These are phyloP conservation scores for Yarrowia sp. DNA, from an alignment of 805 yeast genomes.

Conservation along the genomic window DNA sequence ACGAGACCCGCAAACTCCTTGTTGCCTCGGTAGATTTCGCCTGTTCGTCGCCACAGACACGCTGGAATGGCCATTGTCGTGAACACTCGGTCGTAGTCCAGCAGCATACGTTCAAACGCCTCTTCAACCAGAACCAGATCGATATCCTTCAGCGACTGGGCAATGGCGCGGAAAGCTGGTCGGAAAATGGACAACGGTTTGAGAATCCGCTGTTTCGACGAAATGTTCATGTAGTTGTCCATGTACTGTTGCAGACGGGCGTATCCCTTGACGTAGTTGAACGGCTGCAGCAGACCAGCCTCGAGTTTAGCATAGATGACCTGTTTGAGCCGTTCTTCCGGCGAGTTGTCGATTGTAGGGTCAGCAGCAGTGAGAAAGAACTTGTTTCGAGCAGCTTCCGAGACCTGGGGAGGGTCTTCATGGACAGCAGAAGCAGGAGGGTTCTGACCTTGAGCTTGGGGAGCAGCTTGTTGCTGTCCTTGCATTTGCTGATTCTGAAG, in stretches of 20 bases:
- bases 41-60: conserved; percentile 95
- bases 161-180: conserved; percentile 93
- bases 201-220: conserved; percentile 82
- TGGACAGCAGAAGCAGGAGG: not conserved
- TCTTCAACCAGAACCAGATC: conserved; percentile 93
- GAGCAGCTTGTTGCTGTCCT: not conserved
- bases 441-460: not conserved
- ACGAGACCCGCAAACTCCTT: conserved; percentile 95
- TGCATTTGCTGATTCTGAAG: not conserved
- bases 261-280: conserved; percentile 92
- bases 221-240: conserved; percentile 88
- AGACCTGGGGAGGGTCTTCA: conserved; percentile 34
- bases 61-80: conserved; percentile 98
- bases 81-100: conserved; percentile 93
- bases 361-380: conserved; percentile 96
- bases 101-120: conserved; percentile 88
- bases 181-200: conserved; percentile 85
- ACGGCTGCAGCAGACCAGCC: conserved; percentile 91
- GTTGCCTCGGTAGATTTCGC: conserved; percentile 93
- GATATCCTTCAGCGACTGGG: conserved; percentile 85
- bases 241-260: conserved; percentile 87
- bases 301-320: conserved; percentile 93
- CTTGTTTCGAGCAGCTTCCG: conserved; percentile 76
- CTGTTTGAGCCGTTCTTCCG: conserved; percentile 90
- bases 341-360: conserved; percentile 91